Evolutionary conservation across 441 rosid species (phyloP).

Genomic region (Viola pubescens): DNA sequence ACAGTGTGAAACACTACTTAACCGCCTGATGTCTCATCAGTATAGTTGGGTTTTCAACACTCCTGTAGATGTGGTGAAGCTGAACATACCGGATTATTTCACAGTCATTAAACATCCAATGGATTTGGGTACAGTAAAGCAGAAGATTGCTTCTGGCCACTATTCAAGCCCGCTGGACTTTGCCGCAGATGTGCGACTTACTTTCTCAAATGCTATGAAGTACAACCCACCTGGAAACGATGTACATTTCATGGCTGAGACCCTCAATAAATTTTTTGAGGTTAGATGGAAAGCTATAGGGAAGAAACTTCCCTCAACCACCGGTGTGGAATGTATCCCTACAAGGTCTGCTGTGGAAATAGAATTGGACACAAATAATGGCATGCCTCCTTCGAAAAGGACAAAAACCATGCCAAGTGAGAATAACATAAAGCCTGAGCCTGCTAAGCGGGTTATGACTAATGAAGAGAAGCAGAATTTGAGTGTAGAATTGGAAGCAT

Average conservation of each 20-base stretch:
- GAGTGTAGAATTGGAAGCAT: constrained; percentile 56
- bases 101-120: constrained; percentile 73
- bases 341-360: constrained; percentile 23
- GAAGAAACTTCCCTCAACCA: constrained; percentile 48
- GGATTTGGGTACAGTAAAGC: constrained; percentile 83
- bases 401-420: constrained; percentile 31
- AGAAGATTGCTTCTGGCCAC: constrained; percentile 40
- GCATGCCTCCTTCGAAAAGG: constrained; percentile 31
- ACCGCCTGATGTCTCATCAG: constrained; percentile 55
- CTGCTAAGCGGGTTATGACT: constrained; percentile 44
- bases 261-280: constrained; percentile 61
- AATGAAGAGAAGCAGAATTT: constrained; percentile 55
- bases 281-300: constrained; percentile 69
- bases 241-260: constrained; percentile 61
- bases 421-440: constrained; percentile 30
- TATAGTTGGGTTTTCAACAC: constrained; percentile 56
- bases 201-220: constrained; percentile 70
- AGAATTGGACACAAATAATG: constrained; percentile 28
- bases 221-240: constrained; percentile 85
- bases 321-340: constrained; percentile 24
- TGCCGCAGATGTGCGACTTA: constrained; percentile 75
- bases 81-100: constrained; percentile 87
- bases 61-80: constrained; percentile 69
- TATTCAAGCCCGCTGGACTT: constrained; percentile 59
- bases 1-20: constrained; percentile 56